These are phyloP conservation scores for Sporothrix brasiliensis DNA, from an alignment of 2,329 filamentous ascomycete genomes.

Conservation along the genomic window DNA sequence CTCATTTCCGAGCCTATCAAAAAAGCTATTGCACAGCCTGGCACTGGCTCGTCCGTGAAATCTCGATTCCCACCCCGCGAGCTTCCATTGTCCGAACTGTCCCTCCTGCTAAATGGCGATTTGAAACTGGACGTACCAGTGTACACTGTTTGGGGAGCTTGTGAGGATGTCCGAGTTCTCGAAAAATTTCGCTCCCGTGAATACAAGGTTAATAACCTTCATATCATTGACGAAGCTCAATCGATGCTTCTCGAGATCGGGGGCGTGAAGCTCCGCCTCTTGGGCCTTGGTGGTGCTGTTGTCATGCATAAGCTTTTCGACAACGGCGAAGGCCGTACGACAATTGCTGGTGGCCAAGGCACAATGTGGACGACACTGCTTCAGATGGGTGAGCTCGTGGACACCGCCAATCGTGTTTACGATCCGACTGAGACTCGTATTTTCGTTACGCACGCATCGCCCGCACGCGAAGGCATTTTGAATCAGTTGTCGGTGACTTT, in stretches of 20 bases:
- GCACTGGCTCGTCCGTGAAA: slow-evolving; percentile 78
- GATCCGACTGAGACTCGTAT: slow-evolving; percentile 96
- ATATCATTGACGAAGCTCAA: slow-evolving; percentile 97
- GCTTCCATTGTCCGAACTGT: slow-evolving; percentile 88
- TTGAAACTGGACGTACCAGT: slow-evolving; percentile 94
- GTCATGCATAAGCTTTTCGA: slow-evolving; percentile 99
- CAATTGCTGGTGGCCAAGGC: slow-evolving; percentile 95
- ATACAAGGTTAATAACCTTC: slow-evolving; percentile 95
- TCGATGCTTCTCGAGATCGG: slow-evolving; percentile 93
- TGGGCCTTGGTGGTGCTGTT: slow-evolving; percentile 91
- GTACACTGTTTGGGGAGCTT: slow-evolving; percentile 98
- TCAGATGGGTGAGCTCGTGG: slow-evolving; percentile 97
- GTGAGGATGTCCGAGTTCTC: slow-evolving; percentile 94
- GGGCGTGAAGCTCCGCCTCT: slow-evolving; percentile 90
- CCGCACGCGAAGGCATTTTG: slow-evolving; percentile 90
- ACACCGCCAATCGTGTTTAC: slow-evolving; percentile 97
- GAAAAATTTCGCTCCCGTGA: slow-evolving; percentile 97
- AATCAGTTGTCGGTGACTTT: slow-evolving; percentile 97
- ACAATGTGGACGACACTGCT: slow-evolving; percentile 99
- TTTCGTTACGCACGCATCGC: slow-evolving; percentile 95
- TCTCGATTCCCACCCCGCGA: slow-evolving; percentile 78
- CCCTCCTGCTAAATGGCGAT: slow-evolving; percentile 83
- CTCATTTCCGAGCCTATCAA: slow-evolving; percentile 79
- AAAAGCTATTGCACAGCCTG: slow-evolving; percentile 63
- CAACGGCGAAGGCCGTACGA: slow-evolving; percentile 95